phyloP scores from a whole-genome alignment of 176 grass and related monocot species.

The Zea mays region Zm-B73-REFERENCE-NAM-5.0 NC_050098.1:215854501-215855000 shows the following conservation, averaged over 20 bases:
- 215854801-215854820: not conserved
- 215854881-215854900: not conserved
- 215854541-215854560: not conserved
- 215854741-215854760: slow-evolving; percentile 5
- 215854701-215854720: not conserved
- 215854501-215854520: not conserved
- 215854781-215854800: not conserved
- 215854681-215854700: slow-evolving; percentile 31
- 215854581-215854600: not conserved
- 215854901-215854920: not conserved
- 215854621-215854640: not conserved
- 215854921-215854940: not conserved
- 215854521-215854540: not conserved
- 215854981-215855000: not conserved
- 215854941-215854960: not conserved
- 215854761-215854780: not conserved
- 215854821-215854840: not conserved
- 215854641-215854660: not conserved
- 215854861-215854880: not conserved
- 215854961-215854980: not conserved
- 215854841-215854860: too few species aligned
- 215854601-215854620: not conserved
- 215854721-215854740: not conserved
- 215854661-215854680: slow-evolving; percentile 11
- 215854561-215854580: not conserved